phyloP scores from a whole-genome alignment of 306 rosid genomes.

The Quercus robur region DNA sequence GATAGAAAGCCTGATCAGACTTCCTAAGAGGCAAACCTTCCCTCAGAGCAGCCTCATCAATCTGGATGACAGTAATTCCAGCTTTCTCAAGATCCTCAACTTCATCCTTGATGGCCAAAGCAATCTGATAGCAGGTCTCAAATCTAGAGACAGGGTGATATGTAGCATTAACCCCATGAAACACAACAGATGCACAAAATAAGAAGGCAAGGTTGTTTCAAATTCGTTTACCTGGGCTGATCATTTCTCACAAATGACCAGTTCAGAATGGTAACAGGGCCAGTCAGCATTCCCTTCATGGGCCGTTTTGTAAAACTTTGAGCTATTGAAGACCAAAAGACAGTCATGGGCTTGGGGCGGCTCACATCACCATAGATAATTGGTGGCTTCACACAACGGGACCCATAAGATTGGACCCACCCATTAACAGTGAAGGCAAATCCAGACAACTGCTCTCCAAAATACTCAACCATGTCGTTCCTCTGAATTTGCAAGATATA shows the following conservation, averaged over 20 bases:
- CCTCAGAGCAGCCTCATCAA: conserved; percentile 88
- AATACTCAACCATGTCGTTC: conserved; percentile 94
- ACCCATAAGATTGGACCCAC: conserved; percentile 91
- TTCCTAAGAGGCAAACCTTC: conserved; percentile 84
- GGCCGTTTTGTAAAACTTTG: conserved; percentile 82
- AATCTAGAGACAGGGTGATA: conserved; percentile 36
- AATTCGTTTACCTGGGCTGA: conserved; percentile 59
- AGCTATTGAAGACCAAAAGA: conserved; percentile 84
- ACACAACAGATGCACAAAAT: background rate
- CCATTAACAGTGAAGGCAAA: conserved; percentile 89
- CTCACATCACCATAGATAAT: conserved; percentile 90
- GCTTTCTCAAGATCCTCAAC: conserved; percentile 90
- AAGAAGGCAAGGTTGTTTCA: background rate
- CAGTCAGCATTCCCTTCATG: conserved; percentile 94
- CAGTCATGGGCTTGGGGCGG: conserved; percentile 91
- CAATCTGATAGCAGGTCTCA: conserved; percentile 87
- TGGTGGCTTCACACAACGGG: conserved; percentile 87
- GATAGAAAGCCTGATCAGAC: conserved; percentile 69
- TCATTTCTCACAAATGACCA: conserved; percentile 89
- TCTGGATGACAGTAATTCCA: conserved; percentile 71
- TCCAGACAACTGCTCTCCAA: conserved; percentile 87
- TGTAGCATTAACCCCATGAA: conserved; percentile 6
- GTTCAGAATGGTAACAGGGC: conserved; percentile 86
- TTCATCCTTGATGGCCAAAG: conserved; percentile 87
- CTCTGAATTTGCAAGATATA: conserved; percentile 45